These are phyloP conservation scores for Eucalyptus microcorys DNA, from an alignment of 345 rosid species.

Conservation along the genomic window DNA sequence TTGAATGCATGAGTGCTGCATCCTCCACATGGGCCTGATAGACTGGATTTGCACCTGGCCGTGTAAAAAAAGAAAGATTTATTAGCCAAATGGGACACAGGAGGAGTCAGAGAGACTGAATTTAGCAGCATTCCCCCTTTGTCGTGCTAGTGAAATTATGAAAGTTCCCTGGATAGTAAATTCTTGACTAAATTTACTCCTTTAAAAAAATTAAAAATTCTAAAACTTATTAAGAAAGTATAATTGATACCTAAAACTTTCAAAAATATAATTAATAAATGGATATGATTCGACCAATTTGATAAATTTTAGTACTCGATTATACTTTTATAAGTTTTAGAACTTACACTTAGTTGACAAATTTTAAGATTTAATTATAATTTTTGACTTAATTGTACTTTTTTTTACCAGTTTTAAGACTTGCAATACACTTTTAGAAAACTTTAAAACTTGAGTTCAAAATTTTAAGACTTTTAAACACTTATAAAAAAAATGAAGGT, in stretches of 20 bases:
- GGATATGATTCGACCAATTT: too few species aligned
- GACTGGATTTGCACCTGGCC: not conserved
- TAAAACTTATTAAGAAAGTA: too few species aligned
- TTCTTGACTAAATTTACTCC: not conserved
- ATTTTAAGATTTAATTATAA: too few species aligned
- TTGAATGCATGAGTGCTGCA: not conserved
- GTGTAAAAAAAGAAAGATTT: not conserved
- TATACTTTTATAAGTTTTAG: too few species aligned
- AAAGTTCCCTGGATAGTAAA: not conserved
- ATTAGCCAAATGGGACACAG: not conserved
- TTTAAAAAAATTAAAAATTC: not conserved
- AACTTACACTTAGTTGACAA: too few species aligned
- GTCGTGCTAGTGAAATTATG: not conserved
- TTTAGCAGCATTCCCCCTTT: not conserved
- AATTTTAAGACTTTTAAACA: too few species aligned
- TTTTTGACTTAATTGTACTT: too few species aligned
- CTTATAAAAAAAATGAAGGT: not conserved
- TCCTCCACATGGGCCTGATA: not conserved
- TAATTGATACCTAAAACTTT: too few species aligned
- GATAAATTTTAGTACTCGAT: too few species aligned
- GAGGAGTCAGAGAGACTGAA: not conserved
- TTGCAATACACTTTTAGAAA: rapidly evolving
- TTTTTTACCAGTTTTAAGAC: too few species aligned
- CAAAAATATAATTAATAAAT: too few species aligned
- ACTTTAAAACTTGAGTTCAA: too few species aligned